phyloP scores from a whole-genome alignment of 768 basidiomycete species.

The Chiua virens region DNA sequence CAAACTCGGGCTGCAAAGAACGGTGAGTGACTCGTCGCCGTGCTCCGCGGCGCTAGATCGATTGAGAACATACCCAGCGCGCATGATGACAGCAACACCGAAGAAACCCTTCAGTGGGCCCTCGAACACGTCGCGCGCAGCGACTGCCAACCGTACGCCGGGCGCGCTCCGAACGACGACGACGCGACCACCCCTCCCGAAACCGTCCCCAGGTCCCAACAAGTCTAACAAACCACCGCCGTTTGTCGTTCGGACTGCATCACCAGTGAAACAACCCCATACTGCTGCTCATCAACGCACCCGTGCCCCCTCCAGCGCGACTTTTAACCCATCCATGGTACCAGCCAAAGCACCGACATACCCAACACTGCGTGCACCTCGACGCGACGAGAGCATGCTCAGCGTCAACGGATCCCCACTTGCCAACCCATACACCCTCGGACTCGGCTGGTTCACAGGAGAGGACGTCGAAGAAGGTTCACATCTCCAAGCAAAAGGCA shows the following conservation, averaged over 20 bases:
- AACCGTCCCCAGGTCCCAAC: conserved; percentile 36
- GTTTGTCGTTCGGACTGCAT: conserved; percentile 43
- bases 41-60: background rate
- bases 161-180: conserved; percentile 32
- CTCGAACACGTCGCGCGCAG: conserved; percentile 42
- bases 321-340: conserved; percentile 73
- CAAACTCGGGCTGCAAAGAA: conserved; percentile 51
- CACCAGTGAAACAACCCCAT: conserved; percentile 47
- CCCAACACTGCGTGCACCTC: conserved; percentile 59
- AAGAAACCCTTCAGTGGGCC: conserved; percentile 45
- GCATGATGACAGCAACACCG: conserved; percentile 47
- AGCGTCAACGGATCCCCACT: conserved; percentile 83
- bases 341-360: conserved; percentile 40
- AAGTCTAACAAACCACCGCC: conserved; percentile 29
- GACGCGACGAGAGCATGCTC: conserved; percentile 75
- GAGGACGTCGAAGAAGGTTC: conserved; percentile 28
- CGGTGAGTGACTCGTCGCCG: conserved; percentile 42
- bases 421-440: conserved; percentile 73
- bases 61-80: conserved; percentile 35
- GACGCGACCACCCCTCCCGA: conserved; percentile 27
- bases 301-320: conserved; percentile 58
- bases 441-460: conserved; percentile 54
- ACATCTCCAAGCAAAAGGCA: conserved; percentile 21
- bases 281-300: no score
- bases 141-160: conserved; percentile 44